These are phyloP conservation scores for Gastrolobium villosum DNA, from an alignment of 306 rosid genomes.

Conservation along the genomic window DNA sequence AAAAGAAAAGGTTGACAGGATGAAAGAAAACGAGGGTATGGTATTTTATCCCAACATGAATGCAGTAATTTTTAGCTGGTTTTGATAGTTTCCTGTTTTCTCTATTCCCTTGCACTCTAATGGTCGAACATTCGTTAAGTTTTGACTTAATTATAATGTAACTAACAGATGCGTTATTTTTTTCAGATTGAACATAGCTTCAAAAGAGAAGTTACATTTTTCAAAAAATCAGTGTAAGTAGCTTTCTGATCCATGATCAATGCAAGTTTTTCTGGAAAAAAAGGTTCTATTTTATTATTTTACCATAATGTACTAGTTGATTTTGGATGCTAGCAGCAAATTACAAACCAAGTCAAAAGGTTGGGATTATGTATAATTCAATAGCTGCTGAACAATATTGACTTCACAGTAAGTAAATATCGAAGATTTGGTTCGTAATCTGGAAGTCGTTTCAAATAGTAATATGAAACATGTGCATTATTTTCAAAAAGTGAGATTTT, in stretches of 20 bases:
- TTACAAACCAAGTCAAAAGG: neutral
- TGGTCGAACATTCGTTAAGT: neutral
- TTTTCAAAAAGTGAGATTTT: neutral
- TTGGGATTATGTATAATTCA: neutral
- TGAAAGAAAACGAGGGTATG: neutral
- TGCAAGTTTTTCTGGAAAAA: neutral
- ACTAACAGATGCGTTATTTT: no score
- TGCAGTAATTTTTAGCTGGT: neutral
- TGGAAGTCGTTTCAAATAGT: neutral
- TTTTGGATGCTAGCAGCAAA: neutral
- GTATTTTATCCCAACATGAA: neutral
- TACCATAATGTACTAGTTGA: constrained; percentile 1
- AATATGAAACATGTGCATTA: neutral
- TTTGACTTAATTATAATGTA: neutral
- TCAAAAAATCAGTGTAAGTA: neutral
- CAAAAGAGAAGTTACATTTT: neutral
- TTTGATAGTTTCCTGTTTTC: neutral
- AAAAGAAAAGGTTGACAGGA: neutral
- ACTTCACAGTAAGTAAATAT: neutral
- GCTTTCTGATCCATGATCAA: neutral
- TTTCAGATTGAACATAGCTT: neutral
- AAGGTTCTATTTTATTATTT: neutral
- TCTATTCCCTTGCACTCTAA: neutral
- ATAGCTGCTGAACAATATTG: neutral
- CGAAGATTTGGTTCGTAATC: neutral